phyloP scores from a whole-genome alignment of 1,284 basidiomycete genomes.

The Anthracocystis panici-leucophaei region DNA sequence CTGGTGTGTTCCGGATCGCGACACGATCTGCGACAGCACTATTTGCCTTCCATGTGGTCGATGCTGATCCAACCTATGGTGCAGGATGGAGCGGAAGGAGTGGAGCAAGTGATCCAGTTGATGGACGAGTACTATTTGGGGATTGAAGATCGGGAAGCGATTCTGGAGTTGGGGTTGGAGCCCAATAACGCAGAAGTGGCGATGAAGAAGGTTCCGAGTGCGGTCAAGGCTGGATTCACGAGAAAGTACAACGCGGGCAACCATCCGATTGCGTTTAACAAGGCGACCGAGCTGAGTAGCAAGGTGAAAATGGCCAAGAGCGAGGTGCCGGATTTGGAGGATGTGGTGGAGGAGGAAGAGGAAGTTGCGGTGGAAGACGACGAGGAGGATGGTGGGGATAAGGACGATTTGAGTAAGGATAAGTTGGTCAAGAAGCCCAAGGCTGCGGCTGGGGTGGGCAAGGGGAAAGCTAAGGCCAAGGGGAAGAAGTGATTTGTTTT shows the following conservation, averaged over 20 bases:
- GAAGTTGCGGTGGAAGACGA: conserved; percentile 55
- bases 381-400: conserved; percentile 24
- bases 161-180: conserved; percentile 91
- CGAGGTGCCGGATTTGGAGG: conserved; percentile 57
- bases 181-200: conserved; percentile 77
- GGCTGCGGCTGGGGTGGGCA: conserved; percentile 65
- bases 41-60: conserved; percentile 85
- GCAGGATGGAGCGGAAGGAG: conserved; percentile 73
- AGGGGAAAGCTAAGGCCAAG: conserved; percentile 37
- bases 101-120: conserved; percentile 82
- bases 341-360: conserved; percentile 70
- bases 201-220: conserved; percentile 84
- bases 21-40: conserved; percentile 88
- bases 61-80: conserved; percentile 83
- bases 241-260: conserved; percentile 73
- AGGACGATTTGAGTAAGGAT: conserved; percentile 71
- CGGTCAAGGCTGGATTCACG: conserved; percentile 87
- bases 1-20: conserved; percentile 89
- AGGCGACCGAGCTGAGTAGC: conserved; percentile 30
- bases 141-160: conserved; percentile 94
- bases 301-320: conserved; percentile 48
- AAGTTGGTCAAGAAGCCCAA: conserved; percentile 74
- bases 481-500: conserved; percentile 2
- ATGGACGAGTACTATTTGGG: conserved; percentile 97
- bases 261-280: conserved; percentile 63